Evolutionary conservation across 768 basidiomycete species (phyloP).

Genomic region (Cyclocybe cylindracea): DNA sequence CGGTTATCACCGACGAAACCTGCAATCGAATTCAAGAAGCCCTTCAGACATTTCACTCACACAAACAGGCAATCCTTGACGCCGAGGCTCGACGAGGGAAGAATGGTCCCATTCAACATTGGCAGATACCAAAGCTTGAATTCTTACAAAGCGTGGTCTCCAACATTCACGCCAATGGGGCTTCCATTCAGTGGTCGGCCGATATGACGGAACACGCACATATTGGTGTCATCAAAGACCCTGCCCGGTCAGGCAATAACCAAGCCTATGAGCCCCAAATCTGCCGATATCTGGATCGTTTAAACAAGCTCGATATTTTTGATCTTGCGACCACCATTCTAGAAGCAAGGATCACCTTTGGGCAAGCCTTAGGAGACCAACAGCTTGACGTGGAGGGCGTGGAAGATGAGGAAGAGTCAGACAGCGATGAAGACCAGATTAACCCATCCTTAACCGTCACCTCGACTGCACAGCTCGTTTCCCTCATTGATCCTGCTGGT

Average conservation of each 20-base stretch:
- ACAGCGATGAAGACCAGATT: no score
- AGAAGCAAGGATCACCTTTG: conserved; percentile 4
- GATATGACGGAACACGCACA: no score
- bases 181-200: conserved; percentile 33
- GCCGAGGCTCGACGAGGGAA: no score
- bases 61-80: conserved; percentile 36
- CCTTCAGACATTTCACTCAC: conserved; percentile 30
- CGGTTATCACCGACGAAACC: conserved; percentile 19
- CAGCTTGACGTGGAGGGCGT: no score
- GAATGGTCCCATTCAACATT: conserved; percentile 28
- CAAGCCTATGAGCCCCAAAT: conserved; percentile 35
- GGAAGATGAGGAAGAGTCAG: not conserved
- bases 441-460: not conserved
- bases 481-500: not conserved
- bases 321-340: no score
- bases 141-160: conserved; percentile 31
- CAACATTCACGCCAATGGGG: conserved; percentile 30
- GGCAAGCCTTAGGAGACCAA: no score
- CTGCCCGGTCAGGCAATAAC: conserved; percentile 29
- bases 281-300: conserved; percentile 27
- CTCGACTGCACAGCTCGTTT: conserved; percentile 4
- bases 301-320: conserved; percentile 24
- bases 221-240: conserved; percentile 32
- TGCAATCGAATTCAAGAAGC: conserved; percentile 18
- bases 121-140: conserved; percentile 44